Evolutionary conservation across 225 moss, liverwort and hornwort genomes (phyloP).

Genomic region (Marchantia paleacea): DNA sequence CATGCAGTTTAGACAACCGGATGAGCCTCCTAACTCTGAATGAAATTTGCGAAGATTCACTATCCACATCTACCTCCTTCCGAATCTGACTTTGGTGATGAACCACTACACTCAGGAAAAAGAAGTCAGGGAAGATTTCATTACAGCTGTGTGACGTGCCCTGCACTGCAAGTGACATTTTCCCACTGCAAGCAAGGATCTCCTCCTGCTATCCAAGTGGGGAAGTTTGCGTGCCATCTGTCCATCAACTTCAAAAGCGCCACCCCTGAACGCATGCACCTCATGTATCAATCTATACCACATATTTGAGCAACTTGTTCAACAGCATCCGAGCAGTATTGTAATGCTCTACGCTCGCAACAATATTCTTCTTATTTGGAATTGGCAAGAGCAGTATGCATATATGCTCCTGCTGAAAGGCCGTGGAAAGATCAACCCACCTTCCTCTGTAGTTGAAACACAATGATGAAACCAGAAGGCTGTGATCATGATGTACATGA

Average conservation of each 20-base stretch:
- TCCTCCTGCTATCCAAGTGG: constrained; percentile 3
- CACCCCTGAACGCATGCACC: constrained; percentile 11
- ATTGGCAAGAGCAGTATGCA: too few species aligned
- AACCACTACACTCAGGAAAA: not conserved
- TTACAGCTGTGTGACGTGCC: constrained; percentile 18
- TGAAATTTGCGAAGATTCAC: not conserved
- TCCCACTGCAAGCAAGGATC: constrained; percentile 19
- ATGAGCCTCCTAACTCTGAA: not conserved
- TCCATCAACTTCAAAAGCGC: constrained; percentile 17
- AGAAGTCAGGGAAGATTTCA: not conserved
- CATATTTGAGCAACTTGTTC: not conserved
- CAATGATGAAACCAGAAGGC: not conserved
- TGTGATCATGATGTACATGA: not conserved
- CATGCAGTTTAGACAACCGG: not conserved
- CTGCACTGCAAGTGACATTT: not conserved
- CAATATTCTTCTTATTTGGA: too few species aligned
- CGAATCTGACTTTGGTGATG: not conserved
- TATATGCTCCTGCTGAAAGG: not conserved
- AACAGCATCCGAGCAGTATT: too few species aligned
- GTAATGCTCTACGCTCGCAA: not conserved
- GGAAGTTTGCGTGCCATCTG: constrained; percentile 11
- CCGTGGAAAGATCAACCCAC: not conserved
- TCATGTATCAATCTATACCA: not conserved
- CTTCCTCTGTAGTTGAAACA: not conserved
- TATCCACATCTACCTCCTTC: not conserved